phyloP scores from a whole-genome alignment of 176 grass and related monocot genomes.

The Luzula sylvatica region DNA sequence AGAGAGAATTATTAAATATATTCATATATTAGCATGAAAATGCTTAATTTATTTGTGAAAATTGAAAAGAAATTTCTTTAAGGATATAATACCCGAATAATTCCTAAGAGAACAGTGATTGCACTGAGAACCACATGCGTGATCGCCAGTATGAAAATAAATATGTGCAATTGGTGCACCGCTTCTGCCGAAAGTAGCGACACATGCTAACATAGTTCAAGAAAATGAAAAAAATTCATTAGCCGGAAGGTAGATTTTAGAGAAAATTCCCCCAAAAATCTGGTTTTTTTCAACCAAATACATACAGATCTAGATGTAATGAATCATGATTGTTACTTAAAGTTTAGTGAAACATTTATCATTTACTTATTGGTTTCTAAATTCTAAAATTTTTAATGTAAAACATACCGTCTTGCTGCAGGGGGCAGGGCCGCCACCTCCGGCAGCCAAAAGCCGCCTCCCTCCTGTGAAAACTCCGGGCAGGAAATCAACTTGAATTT shows the following conservation, averaged over 20 bases:
- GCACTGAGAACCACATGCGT: slow-evolving; percentile 33
- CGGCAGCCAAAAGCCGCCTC: slow-evolving; percentile 18
- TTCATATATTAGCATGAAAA: neutral
- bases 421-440: slow-evolving; percentile 1
- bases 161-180: slow-evolving; percentile 30
- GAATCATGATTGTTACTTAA: too few relatives aligned
- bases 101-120: slow-evolving; percentile 27
- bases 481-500: neutral
- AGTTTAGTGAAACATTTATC: too few relatives aligned
- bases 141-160: slow-evolving; percentile 42
- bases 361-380: too few relatives aligned
- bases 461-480: neutral
- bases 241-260: neutral
- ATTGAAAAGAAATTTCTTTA: neutral
- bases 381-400: too few relatives aligned
- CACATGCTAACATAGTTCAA: slow-evolving; percentile 8
- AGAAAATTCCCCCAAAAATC: too few relatives aligned
- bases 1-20: neutral
- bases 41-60: neutral
- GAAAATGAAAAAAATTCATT: neutral
- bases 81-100: slow-evolving; percentile 21
- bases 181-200: slow-evolving; percentile 30
- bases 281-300: too few relatives aligned
- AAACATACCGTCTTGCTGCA: slow-evolving; percentile 23
- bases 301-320: too few relatives aligned